These are phyloP conservation scores for Thuidium tamariscinum DNA, from an alignment of 225 moss, liverwort and hornwort genomes.

Conservation along the genomic window DNA sequence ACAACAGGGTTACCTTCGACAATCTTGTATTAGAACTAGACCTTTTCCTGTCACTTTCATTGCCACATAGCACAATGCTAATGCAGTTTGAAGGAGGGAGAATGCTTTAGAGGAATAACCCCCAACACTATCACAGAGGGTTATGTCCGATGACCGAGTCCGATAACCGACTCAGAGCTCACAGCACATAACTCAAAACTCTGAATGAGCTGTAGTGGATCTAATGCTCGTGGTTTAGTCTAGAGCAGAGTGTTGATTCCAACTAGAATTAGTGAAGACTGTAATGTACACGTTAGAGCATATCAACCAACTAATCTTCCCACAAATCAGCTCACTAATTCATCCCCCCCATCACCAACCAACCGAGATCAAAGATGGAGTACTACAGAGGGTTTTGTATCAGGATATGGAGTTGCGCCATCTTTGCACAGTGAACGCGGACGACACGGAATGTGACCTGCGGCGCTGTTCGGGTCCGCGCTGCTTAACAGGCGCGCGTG, in stretches of 20 bases:
- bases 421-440: constrained; percentile 29
- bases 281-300: constrained; percentile 25
- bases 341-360: not conserved
- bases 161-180: not conserved
- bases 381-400: not conserved
- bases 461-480: constrained; percentile 16
- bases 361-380: not conserved
- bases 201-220: too few relatives aligned
- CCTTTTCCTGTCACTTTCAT: not conserved
- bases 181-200: not conserved
- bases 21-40: not conserved
- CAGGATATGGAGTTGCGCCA: constrained; percentile 55
- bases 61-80: not conserved
- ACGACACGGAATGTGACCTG: constrained; percentile 29
- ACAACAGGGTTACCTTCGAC: not conserved
- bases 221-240: not conserved
- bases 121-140: not conserved
- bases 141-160: not conserved
- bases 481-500: constrained; percentile 2
- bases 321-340: not conserved
- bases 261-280: not conserved
- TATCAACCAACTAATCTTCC: not conserved
- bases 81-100: not conserved
- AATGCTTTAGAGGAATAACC: not conserved
- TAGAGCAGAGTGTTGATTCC: not conserved